Percentiles rank a stretch among this genome's conserved stretches.
These are phyloP conservation scores for Paramyrothecium sp. DNA, from an alignment of 2,329 filamentous ascomycete species.

Conservation along the genomic window DNA sequence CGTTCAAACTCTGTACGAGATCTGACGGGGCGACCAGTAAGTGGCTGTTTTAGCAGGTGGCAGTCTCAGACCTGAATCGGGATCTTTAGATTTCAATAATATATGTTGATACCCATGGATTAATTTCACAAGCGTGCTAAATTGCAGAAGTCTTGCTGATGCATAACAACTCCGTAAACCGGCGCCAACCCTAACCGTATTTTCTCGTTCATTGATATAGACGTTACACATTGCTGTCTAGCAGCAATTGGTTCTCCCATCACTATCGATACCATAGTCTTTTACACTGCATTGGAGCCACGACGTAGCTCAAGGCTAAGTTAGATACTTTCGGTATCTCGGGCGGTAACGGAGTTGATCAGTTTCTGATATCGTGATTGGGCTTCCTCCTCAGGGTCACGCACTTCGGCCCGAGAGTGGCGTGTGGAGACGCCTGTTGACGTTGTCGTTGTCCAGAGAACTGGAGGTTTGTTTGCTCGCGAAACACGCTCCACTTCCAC, in stretches of 20 bases:
- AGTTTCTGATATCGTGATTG: constrained; percentile 34
- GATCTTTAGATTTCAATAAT: neutral
- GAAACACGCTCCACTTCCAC: constrained; percentile 18
- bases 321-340: constrained; percentile 23
- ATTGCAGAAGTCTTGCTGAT: neutral
- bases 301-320: neutral
- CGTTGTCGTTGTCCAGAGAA: constrained; percentile 32
- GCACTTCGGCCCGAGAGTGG: constrained; percentile 18
- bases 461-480: constrained; percentile 21
- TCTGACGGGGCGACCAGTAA: neutral
- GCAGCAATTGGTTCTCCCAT: neutral
- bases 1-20: neutral
- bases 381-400: constrained; percentile 32
- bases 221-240: neutral
- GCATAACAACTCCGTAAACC: neutral
- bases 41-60: neutral
- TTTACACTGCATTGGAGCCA: neutral
- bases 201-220: neutral
- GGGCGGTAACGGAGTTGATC: constrained; percentile 33
- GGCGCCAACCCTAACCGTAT: neutral
- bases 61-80: neutral
- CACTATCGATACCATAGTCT: neutral
- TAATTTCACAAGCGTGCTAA: neutral
- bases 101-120: neutral
- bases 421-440: constrained; percentile 14